Base-by-base conservation (phyloP, 345 rosid genomes). In the Populus ilicifolia region DNA sequence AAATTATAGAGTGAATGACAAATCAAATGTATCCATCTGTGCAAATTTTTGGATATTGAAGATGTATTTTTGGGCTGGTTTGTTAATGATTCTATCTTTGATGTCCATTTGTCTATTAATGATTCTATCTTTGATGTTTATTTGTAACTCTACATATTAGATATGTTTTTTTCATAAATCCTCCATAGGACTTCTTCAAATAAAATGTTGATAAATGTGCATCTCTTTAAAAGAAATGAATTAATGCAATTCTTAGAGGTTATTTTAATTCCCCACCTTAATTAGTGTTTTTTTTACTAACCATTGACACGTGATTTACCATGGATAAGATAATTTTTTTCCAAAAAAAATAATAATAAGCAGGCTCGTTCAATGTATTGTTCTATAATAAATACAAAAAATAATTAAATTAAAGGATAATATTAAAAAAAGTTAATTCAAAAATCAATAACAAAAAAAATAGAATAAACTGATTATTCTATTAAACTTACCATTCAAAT, bases 401-500 rank as follows among this genome's bases (percentile, higher is more conserved):
- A 33, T 33, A 33, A 33, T 33, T 33, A 33, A 33, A 33, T 33
- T 33, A 0, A 33, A 33, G 4, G 4, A 33, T 33, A 33, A 33
- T 2, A 33, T 33, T 33, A 3, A 33, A 33, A 33, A 33, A 3
- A 3, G 3, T 33, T 0, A 33, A 33, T 33, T 33, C 0, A 33
- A 33, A 33, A 33, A 33, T 4, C 0, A 33, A 33, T 0, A 33
- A 4, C 0, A 33, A 33, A 33, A 4, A 33, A 33, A 33, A 33
- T 0, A 0, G 3, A 5, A 0, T 33, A 33, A 33, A 33, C 35
- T 0, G 5, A 33, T 33, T 33, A 2, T 3, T 33, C 35, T 33
- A 0, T 4, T 3, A 33, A 33, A 33, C 35, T 33, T 33, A 5
- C 0, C 0, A 4, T 33, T 33, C 5, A 0, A 0, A 33, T 33